These are phyloP conservation scores for Suillus subalutaceus DNA, from an alignment of 768 basidiomycete species.

Conservation along the genomic window DNA sequence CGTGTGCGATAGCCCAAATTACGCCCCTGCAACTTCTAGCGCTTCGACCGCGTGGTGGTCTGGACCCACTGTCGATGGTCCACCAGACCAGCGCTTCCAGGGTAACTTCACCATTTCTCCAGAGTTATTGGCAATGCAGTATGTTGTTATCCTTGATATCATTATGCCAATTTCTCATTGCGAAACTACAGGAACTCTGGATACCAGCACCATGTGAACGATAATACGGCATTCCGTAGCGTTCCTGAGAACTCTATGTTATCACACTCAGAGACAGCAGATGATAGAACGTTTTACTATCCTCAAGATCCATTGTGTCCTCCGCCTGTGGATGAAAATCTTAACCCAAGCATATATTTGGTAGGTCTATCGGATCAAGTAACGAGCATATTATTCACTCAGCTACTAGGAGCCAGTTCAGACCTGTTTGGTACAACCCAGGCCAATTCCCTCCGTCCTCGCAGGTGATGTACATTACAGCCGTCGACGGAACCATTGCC, in stretches of 20 bases:
- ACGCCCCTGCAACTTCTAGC: background rate
- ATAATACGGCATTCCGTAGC: background rate
- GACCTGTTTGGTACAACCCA: background rate
- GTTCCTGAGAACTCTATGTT: background rate
- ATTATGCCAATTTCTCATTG: background rate
- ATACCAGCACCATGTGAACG: background rate
- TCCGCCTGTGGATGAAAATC: background rate
- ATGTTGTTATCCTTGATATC: background rate
- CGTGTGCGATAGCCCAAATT: background rate
- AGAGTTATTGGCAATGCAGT: background rate
- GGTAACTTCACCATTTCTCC: background rate
- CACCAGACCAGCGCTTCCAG: background rate
- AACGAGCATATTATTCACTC: background rate
- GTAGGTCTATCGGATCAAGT: background rate
- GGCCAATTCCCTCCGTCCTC: background rate
- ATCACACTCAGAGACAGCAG: background rate
- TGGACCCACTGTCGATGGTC: background rate
- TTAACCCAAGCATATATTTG: background rate
- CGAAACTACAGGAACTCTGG: too few relatives aligned
- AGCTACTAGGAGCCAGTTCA: background rate
- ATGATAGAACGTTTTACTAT: background rate
- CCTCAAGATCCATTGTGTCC: background rate
- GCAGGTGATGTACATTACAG: background rate
- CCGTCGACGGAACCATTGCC: slow-evolving; percentile 8
- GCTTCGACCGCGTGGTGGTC: background rate